Base-by-base conservation (phyloP, 2,329 filamentous ascomycete species). In the Talaromyces albobiverticillius region DNA sequence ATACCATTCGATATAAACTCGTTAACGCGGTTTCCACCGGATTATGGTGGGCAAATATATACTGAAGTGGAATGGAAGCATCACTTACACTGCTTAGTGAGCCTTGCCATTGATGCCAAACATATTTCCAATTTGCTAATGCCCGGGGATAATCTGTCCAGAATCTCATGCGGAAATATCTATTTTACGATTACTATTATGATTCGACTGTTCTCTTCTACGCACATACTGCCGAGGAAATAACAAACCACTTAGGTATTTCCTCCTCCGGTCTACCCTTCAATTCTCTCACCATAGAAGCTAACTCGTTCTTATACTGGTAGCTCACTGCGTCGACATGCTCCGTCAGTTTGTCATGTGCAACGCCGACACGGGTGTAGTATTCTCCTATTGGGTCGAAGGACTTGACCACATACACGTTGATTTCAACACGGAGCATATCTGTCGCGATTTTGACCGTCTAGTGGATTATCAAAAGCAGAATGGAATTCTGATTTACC, bases 161-260 rank as follows among this genome's bases (percentile, higher is more conserved):
- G 23, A 45, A 46, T 32, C 25, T 46, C 43, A 32, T 46, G 23
- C 16, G 43, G 18, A 46, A 46, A 14, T 46, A 46, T 29, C 31
- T 46, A 11, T 32, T 32, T 32, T 46, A 18, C 26, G 43, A 32
- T 22, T 46, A 34, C 43, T 46, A 46, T 46, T 16, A 46, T 16
- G 23, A 46, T 7, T 3, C 43, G 4, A 32, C 26, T 3, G n/a
- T 25, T 32, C 26, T 34, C 26, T 32, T 46, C 25, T 46, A 46
- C 43, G 43, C 43, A 46, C 32, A 46, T 25, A 31, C 43, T 32
- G 10, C 25, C n/a, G 43, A 34, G 14, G 16, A 46, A 22, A 32
- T 46, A 6, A 29, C 20, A 31, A 46, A 46, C 16, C 43, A 46
- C 32, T 46, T 46, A 18, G 43, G 43, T 46, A 46, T 46, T 29